A percentile compares a stretch with the other conserved stretches of the same genome.
Conservation (phyloP, 139 green algal genomes). For the Nannochloris sp. region DNA sequence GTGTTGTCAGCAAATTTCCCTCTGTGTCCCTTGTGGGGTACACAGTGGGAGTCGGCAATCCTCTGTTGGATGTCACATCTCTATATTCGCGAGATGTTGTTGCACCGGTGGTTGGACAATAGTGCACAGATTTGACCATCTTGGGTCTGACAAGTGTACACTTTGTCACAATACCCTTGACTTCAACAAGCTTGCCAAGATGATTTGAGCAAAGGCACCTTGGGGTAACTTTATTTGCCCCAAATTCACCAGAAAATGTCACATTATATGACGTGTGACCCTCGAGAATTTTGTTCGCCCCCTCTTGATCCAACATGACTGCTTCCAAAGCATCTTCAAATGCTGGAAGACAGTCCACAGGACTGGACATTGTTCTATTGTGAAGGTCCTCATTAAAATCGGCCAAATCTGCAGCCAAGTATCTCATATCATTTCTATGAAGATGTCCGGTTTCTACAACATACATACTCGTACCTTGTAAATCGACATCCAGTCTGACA, state of each 20-base stretch:
- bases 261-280: conserved; percentile 47
- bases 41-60: conserved; percentile 49
- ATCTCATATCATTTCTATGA: not conserved
- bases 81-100: conserved; percentile 74
- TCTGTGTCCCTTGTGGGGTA: conserved; percentile 77
- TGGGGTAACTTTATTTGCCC: conserved; percentile 71
- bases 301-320: conserved; percentile 26
- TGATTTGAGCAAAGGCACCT: conserved; percentile 63
- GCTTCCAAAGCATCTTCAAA: conserved; percentile 86
- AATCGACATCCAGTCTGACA: conserved; percentile 31
- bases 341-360: conserved; percentile 63
- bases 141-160: conserved; percentile 83
- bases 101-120: conserved; percentile 62
- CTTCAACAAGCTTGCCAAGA: conserved; percentile 74
- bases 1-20: conserved; percentile 81
- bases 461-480: conserved; percentile 27
- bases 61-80: conserved; percentile 75
- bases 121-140: conserved; percentile 81
- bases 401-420: conserved; percentile 46
- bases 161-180: conserved; percentile 96
- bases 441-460: not conserved
- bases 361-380: conserved; percentile 51
- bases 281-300: conserved; percentile 17
- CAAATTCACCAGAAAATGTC: conserved; percentile 85
- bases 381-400: conserved; percentile 67